Conservation (phyloP, 805 yeast genomes). For the Candida arabinofermentans region DNA sequence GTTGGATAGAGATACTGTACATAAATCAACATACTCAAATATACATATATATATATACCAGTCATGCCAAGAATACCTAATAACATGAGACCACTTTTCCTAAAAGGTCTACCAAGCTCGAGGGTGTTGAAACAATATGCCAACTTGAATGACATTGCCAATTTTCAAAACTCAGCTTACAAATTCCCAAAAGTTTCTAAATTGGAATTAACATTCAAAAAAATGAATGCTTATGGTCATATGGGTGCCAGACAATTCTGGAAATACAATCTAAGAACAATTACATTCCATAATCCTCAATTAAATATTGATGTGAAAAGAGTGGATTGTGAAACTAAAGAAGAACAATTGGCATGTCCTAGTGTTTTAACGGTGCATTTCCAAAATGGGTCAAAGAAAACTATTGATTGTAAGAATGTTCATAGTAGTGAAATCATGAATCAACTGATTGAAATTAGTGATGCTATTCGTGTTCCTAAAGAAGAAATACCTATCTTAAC, state of each 20-base stretch:
- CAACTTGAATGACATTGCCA: constrained; percentile 48
- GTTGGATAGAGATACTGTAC: background rate
- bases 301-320: constrained; percentile 59
- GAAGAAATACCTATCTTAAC: constrained; percentile 37
- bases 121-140: constrained; percentile 44
- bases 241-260: constrained; percentile 73
- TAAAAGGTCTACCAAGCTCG: constrained; percentile 36
- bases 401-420: constrained; percentile 52
- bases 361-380: constrained; percentile 40
- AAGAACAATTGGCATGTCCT: constrained; percentile 43
- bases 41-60: background rate
- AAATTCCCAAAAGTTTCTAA: constrained; percentile 36
- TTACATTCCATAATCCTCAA: constrained; percentile 79
- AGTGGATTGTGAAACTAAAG: constrained; percentile 39
- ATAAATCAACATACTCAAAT: background rate
- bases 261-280: constrained; percentile 68
- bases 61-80: constrained; percentile 20
- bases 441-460: constrained; percentile 47
- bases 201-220: constrained; percentile 53
- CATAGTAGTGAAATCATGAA: constrained; percentile 50
- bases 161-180: constrained; percentile 40
- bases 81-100: constrained; percentile 22
- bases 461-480: constrained; percentile 48
- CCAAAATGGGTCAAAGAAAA: constrained; percentile 34
- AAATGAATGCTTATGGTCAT: constrained; percentile 46